Base-by-base conservation (phyloP, 208 protist species). In the Wallacemonas rigidus region DNA sequence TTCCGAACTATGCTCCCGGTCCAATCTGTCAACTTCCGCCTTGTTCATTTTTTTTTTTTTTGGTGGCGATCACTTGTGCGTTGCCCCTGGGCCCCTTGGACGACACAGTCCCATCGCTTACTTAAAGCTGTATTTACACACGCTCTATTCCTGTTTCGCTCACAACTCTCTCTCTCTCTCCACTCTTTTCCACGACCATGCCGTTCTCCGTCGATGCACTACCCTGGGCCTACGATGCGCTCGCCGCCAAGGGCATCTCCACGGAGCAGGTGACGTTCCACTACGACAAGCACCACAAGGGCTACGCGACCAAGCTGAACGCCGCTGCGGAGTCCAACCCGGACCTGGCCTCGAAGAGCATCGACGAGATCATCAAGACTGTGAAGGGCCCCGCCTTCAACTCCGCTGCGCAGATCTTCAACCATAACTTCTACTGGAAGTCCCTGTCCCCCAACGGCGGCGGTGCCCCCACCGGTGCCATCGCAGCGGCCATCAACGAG, bases 391-490 rank as follows among this genome's bases (percentile, higher is more conserved):
- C 84, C 54, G 75, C 88, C 39, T 98, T 97, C 88, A 98, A 98
- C 83, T 82, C 83, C 26, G 92, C 96, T 14, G 95, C 93, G 39
- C 96, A 98, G 87, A 81, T 96, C 72, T 98, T 85, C 77, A 98
- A 98, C 80, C 97, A 98, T 83, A 90, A 92, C 80, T 98, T 98
- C 81, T 98, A 95, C 89, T 98, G 97, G 95, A 75, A 93, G 44
- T 94, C 76, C 62, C 70, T 97, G 58, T 82, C 61, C 55, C 86
- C 93, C 56, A 72, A 83, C 69, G 85, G 86, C 41, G 90, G 87
- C 41, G 84, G 83, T 40, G 77, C 75, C 68, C 85, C 94, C 15
- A 83, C 43, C 14, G 93, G 92, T 11, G 74, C 67, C n/a, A 67
- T 98, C 9, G 76, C 60, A 1, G 70, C 83, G 11, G 85, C 81